phyloP scores from a whole-genome alignment of 1,284 basidiomycete genomes.

The Cystobasidium pallidum region DNA sequence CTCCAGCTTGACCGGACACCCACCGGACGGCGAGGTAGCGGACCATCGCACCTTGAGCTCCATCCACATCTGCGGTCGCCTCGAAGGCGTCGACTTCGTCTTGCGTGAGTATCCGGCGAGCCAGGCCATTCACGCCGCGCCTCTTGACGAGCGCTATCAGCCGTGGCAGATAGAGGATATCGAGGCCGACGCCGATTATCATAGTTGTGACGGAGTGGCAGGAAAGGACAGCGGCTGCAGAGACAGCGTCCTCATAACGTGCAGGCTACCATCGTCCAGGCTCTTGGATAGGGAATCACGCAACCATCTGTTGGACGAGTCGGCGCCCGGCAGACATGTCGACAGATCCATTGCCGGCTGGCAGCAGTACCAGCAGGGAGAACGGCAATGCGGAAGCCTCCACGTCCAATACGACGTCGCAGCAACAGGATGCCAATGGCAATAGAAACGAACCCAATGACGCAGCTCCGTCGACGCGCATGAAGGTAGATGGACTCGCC shows the following conservation, averaged over 20 bases:
- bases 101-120: slow-evolving; percentile 46
- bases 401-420: neutral
- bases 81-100: slow-evolving; percentile 32
- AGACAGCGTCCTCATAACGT: neutral
- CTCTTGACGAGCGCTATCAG: slow-evolving; percentile 44
- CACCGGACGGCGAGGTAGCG: slow-evolving; percentile 49
- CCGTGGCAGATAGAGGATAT: slow-evolving; percentile 49
- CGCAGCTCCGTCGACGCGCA: neutral
- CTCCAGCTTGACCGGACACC: slow-evolving; percentile 7
- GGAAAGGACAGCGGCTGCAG: neutral
- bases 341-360: slow-evolving; percentile 14
- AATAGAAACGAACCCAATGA: neutral
- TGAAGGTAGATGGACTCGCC: slow-evolving; percentile 24
- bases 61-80: neutral
- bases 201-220: neutral
- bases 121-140: slow-evolving; percentile 45
- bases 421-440: slow-evolving; percentile 5
- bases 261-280: neutral
- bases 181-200: slow-evolving; percentile 51
- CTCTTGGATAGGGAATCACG: too few relatives aligned
- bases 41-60: neutral
- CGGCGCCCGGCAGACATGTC: slow-evolving; percentile 1
- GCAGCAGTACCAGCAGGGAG: slow-evolving; percentile 4
- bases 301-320: neutral
- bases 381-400: slow-evolving; percentile 16